These are phyloP conservation scores for Solanum chaucha DNA, from an alignment of 257 asterid species.

Conservation along the genomic window DNA sequence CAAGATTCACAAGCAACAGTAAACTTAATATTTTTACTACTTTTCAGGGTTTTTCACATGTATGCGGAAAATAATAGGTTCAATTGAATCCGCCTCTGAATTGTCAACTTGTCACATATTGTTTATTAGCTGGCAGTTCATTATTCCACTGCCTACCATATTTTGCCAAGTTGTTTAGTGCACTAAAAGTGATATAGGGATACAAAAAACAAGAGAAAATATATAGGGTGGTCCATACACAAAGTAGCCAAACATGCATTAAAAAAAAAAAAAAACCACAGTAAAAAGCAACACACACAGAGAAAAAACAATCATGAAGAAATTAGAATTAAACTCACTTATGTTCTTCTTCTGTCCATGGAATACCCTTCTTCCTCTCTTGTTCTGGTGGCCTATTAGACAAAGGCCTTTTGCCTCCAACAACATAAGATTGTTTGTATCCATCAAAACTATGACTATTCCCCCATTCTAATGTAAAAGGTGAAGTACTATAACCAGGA, in stretches of 20 bases:
- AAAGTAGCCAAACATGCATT: not conserved
- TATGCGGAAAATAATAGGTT: not conserved
- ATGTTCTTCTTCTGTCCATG: slow-evolving; percentile 98
- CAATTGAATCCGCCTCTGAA: not conserved
- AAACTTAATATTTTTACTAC: not conserved
- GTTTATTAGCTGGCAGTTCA: not conserved
- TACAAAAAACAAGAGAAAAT: not conserved
- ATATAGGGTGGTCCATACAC: not conserved
- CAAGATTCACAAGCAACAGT: not conserved
- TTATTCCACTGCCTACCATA: not conserved
- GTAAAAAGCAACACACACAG: not conserved
- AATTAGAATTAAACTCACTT: slow-evolving; percentile 36
- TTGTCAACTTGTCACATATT: not conserved
- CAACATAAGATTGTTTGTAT: slow-evolving; percentile 27
- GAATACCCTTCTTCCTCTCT: slow-evolving; percentile 88
- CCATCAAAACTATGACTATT: slow-evolving; percentile 35
- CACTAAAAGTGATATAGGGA: not conserved
- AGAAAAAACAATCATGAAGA: not conserved
- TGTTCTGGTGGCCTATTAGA: slow-evolving; percentile 52
- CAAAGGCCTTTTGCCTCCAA: slow-evolving; percentile 40
- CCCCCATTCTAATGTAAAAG: slow-evolving; percentile 87
- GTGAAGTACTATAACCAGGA: slow-evolving; percentile 55
- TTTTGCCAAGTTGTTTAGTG: not conserved
- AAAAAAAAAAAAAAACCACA: not conserved
- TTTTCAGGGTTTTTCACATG: not conserved